phyloP scores from a whole-genome alignment of 1,139 yeast genomes.

The Yamadazyma sp. region DNA sequence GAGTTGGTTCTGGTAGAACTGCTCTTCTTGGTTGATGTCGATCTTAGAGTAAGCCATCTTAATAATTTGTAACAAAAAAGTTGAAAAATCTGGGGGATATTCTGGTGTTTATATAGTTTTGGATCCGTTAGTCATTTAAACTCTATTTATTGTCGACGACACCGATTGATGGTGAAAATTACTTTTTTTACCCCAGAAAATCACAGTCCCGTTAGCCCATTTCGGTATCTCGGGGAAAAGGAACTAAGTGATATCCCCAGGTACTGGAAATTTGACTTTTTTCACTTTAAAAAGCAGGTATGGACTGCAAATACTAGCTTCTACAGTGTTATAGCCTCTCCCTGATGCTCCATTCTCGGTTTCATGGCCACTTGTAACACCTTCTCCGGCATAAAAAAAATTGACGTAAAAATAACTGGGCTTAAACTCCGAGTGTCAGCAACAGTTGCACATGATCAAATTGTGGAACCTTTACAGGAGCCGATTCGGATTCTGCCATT shows the following conservation, averaged over 20 bases:
- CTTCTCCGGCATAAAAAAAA: too few relatives aligned
- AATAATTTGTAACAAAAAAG: not conserved
- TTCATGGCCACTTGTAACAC: too few relatives aligned
- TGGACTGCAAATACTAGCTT: too few relatives aligned
- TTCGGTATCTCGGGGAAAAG: constrained; percentile 3
- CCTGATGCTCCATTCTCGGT: too few relatives aligned
- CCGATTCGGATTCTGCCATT: constrained; percentile 1
- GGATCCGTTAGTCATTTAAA: not conserved
- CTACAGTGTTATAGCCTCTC: too few relatives aligned
- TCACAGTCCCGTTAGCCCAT: constrained; percentile 3
- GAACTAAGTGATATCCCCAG: not conserved
- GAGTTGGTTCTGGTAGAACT: constrained; percentile 66
- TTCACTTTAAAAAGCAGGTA: too few relatives aligned
- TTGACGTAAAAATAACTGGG: not conserved
- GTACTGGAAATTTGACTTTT: not conserved
- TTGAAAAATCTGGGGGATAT: constrained; percentile 2
- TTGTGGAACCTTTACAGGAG: constrained; percentile 1
- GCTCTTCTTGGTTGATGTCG: constrained; percentile 61
- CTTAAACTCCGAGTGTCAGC: constrained; percentile 1
- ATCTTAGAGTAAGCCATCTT: constrained; percentile 53
- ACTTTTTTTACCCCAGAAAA: constrained; percentile 1
- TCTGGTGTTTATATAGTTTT: constrained; percentile 9
- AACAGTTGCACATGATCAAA: not conserved
- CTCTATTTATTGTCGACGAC: not conserved
- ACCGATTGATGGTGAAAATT: not conserved